These are phyloP conservation scores for Diaporthe amygdali DNA, from an alignment of 2,329 filamentous ascomycete genomes.

Conservation along the genomic window DNA sequence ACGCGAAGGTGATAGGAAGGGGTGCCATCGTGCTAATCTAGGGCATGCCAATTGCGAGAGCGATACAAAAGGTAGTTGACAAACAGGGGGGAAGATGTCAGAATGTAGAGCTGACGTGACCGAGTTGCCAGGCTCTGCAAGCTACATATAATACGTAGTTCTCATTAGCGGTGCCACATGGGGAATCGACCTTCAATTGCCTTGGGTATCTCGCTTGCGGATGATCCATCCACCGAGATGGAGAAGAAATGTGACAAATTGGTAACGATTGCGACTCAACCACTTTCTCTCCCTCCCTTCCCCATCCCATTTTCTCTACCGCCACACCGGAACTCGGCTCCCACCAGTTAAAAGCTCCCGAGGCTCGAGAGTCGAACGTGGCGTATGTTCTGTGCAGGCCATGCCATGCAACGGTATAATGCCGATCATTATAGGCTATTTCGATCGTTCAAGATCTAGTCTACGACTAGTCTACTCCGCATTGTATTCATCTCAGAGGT, in stretches of 20 bases:
- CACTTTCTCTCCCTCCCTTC: too few species aligned
- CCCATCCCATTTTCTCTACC: background rate
- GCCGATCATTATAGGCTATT: background rate
- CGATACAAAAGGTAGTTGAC: too few species aligned
- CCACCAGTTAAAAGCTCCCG: background rate
- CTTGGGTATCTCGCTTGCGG: background rate
- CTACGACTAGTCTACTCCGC: background rate
- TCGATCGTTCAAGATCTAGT: background rate
- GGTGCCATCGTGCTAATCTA: background rate
- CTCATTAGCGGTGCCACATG: too few species aligned
- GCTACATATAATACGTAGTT: background rate
- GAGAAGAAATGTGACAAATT: background rate
- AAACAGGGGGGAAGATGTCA: too few species aligned
- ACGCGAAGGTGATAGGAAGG: slow-evolving; percentile 7
- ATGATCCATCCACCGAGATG: background rate
- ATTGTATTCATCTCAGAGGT: background rate
- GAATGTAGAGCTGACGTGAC: background rate
- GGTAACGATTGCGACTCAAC: too few species aligned
- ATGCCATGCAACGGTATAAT: background rate
- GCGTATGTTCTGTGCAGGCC: background rate
- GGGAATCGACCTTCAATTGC: too few species aligned
- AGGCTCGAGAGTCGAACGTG: background rate
- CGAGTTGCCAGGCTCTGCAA: background rate
- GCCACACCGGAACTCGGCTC: background rate
- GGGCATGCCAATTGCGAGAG: background rate